A percentile compares a stretch with the other conserved stretches of the same genome.
These are phyloP conservation scores for Verticillium dahliae DNA, from an alignment of 2,329 filamentous ascomycete genomes.

Conservation along the genomic window DNA sequence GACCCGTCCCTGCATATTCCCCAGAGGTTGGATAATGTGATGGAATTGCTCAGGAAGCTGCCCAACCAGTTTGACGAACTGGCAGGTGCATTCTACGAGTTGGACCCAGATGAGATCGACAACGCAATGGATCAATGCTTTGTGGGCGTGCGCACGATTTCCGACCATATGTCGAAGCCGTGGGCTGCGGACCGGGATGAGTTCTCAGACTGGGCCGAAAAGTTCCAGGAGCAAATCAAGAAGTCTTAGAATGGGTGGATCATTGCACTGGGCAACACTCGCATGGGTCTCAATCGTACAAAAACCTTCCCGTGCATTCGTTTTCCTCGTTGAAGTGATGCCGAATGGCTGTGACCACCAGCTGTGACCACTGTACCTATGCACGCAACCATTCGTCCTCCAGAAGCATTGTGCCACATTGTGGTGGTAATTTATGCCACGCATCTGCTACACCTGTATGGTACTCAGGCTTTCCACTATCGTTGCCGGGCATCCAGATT, in stretches of 20 bases:
- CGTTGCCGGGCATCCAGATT: too few relatives aligned
- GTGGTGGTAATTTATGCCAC: too few relatives aligned
- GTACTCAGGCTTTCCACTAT: too few relatives aligned
- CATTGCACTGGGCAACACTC: too few relatives aligned
- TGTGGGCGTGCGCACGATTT: slow-evolving; percentile 48
- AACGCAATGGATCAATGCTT: slow-evolving; percentile 53
- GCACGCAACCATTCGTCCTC: too few relatives aligned
- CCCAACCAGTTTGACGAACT: slow-evolving; percentile 66
- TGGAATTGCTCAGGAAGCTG: slow-evolving; percentile 50
- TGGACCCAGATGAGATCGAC: slow-evolving; percentile 54
- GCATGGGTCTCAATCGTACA: too few relatives aligned
- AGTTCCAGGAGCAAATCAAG: slow-evolving; percentile 47
- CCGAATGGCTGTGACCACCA: too few relatives aligned
- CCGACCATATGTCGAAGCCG: slow-evolving; percentile 46
- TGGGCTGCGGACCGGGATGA: slow-evolving; percentile 66
- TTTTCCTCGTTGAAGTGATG: too few relatives aligned
- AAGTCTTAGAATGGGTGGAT: slow-evolving; percentile 19
- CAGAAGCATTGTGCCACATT: too few relatives aligned
- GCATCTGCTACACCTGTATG: too few relatives aligned
- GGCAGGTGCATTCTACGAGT: slow-evolving; percentile 65
- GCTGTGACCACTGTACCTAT: too few relatives aligned
- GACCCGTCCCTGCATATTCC: slow-evolving; percentile 21
- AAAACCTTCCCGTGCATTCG: too few relatives aligned
- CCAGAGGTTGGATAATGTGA: slow-evolving; percentile 46
- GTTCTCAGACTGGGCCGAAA: slow-evolving; percentile 69